These are phyloP conservation scores for Erythrophleum fordii DNA, from an alignment of 306 rosid species.

Conservation along the genomic window DNA sequence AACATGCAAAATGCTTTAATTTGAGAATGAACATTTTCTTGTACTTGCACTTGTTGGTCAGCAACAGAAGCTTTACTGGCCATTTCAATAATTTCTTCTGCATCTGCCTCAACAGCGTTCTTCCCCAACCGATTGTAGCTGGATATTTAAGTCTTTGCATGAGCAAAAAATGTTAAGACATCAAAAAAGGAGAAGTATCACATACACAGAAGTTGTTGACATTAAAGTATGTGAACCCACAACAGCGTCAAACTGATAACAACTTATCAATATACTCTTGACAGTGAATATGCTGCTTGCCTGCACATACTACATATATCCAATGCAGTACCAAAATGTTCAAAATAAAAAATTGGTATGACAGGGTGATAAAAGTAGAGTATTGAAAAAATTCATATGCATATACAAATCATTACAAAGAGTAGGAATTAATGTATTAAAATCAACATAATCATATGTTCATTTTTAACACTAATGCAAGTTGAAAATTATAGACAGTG, in stretches of 20 bases:
- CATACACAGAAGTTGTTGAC: conserved; percentile 7
- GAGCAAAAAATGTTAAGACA: conserved; percentile 37
- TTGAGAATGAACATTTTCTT: conserved; percentile 80
- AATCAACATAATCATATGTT: background rate
- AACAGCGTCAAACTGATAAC: conserved; percentile 5
- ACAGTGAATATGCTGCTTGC: background rate
- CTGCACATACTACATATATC: background rate
- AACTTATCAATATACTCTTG: background rate
- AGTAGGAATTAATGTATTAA: background rate
- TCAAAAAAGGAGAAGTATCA: conserved; percentile 16
- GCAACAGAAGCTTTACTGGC: conserved; percentile 67
- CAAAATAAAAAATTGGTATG: background rate
- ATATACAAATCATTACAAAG: background rate
- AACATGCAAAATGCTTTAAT: conserved; percentile 56
- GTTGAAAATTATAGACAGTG: background rate
- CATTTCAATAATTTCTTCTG: conserved; percentile 73
- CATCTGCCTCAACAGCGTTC: conserved; percentile 65
- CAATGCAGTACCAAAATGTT: background rate
- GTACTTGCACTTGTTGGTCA: conserved; percentile 84
- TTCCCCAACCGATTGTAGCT: conserved; percentile 83
- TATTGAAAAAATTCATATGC: background rate
- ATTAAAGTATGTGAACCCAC: conserved; percentile 15
- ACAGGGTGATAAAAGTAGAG: background rate
- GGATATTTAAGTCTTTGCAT: conserved; percentile 50
- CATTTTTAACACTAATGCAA: background rate